Base-by-base conservation (phyloP, 805 yeast species). In the Suhomyces emberorum region DNA sequence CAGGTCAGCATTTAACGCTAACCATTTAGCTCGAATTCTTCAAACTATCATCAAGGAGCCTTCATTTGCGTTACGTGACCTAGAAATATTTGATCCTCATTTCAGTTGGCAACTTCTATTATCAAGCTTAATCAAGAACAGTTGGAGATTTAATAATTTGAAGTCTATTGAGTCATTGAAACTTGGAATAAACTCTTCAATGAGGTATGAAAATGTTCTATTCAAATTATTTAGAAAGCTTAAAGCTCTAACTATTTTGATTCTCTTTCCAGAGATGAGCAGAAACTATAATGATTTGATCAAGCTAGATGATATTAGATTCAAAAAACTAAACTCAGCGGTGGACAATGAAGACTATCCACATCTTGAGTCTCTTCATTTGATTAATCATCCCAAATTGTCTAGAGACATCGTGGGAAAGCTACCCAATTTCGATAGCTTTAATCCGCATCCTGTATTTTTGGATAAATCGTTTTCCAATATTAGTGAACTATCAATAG, bases 41-140 rank as follows among this genome's bases (percentile, higher is more conserved):
- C 64, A 63, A 10, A 32, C 35, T 4, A 19, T 66, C 5, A 43
- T 64, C 19, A 33, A 44, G 2, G 58, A 57, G 11, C 49, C 52
- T 18, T 45, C 49, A 15, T 37, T 60, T 14, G 41, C 37, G 3
- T 38, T 62, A 10, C 30, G 35, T 4, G 30, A 46, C 4, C 44
- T 67, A n/a, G 69, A 63, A 22, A 30, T 66, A 10, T 29, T 53
- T 22, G 64, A 64, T 34, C 38, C 40, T 12, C 34, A 47, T 10
- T 41, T 65, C 30, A 54, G 47, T 22, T 41, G 59, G 34, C 60
- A 59, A 33, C 35, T 55, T 1, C 28, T 67, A 5, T 24, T 59
- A 11, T 41, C 46, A 12, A 49, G 40, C 31, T 38, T 66, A 16
- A 50, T 52, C 20, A 58, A 57, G 35, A 34, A 31, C 25, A 48